These are phyloP conservation scores for Penicillium waksmanii DNA, from an alignment of 495 filamentous ascomycete genomes.

Conservation along the genomic window DNA sequence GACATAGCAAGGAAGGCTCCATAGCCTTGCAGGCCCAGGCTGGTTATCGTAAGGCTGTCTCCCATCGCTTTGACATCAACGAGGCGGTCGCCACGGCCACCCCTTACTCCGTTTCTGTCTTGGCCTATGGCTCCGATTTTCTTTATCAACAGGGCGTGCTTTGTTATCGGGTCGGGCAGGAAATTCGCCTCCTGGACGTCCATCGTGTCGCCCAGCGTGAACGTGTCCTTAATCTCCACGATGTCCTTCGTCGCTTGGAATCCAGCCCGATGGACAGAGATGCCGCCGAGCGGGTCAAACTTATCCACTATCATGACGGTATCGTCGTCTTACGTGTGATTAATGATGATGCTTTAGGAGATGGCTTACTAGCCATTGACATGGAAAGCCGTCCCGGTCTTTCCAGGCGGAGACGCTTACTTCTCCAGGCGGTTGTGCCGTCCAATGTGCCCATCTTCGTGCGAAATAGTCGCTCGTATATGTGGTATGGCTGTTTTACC, in stretches of 20 bases:
- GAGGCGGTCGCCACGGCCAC: constrained; percentile 63
- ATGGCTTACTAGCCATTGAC: constrained; percentile 64
- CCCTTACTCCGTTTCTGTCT: constrained; percentile 62
- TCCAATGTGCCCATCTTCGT: constrained; percentile 52
- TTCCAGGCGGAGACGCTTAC: constrained; percentile 41
- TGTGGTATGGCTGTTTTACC: constrained; percentile 65
- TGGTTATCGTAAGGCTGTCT: constrained; percentile 58
- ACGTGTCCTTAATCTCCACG: constrained; percentile 59
- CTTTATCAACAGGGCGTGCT: constrained; percentile 65
- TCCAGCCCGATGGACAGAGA: constrained; percentile 27
- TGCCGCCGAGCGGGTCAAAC: constrained; percentile 51
- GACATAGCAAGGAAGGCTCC: constrained; percentile 60
- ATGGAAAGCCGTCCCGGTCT: constrained; percentile 32
- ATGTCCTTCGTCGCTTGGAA: constrained; percentile 44
- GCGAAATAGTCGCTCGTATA: constrained; percentile 63
- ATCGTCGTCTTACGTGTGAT: constrained; percentile 59
- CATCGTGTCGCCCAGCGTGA: constrained; percentile 56
- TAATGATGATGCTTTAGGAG: constrained; percentile 36
- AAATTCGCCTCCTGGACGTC: constrained; percentile 67
- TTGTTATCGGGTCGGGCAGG: constrained; percentile 59
- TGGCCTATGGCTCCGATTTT: constrained; percentile 65
- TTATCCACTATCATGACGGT: constrained; percentile 64
- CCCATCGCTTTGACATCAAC: constrained; percentile 61
- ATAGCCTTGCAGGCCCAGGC: constrained; percentile 48
- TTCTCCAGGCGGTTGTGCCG: constrained; percentile 24